These are phyloP conservation scores for Aspergillus cristatus DNA, from an alignment of 495 filamentous ascomycete genomes.

Conservation along the genomic window DNA sequence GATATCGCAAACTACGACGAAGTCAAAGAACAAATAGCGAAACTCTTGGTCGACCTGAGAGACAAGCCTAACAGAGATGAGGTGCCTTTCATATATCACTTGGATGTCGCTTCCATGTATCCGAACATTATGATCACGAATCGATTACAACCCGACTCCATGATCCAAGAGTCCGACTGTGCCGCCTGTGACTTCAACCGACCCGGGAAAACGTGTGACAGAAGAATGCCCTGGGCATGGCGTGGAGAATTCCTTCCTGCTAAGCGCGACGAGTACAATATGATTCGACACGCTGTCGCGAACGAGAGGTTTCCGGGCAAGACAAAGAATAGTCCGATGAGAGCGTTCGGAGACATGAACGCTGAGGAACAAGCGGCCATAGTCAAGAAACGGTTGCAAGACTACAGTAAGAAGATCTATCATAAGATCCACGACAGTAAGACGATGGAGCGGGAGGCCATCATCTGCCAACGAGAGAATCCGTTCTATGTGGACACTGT, in stretches of 20 bases:
- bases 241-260: slow-evolving; percentile 95
- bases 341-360: slow-evolving; percentile 72
- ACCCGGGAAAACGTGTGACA: slow-evolving; percentile 94
- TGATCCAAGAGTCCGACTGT: slow-evolving; percentile 93
- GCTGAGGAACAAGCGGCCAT: slow-evolving; percentile 74
- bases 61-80: slow-evolving; percentile 73
- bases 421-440: slow-evolving; percentile 97
- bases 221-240: slow-evolving; percentile 95
- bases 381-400: slow-evolving; percentile 78
- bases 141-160: slow-evolving; percentile 91
- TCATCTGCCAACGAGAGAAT: slow-evolving; percentile 97
- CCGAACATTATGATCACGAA: slow-evolving; percentile 99
- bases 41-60: slow-evolving; percentile 64
- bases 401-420: slow-evolving; percentile 98
- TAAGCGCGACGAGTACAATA: slow-evolving; percentile 97
- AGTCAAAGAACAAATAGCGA: slow-evolving; percentile 73
- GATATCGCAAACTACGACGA: slow-evolving; percentile 92
- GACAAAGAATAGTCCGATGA: slow-evolving; percentile 54
- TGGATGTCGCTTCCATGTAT: slow-evolving; percentile 99
- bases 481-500: slow-evolving; percentile 98
- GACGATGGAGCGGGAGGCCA: slow-evolving; percentile 88
- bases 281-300: slow-evolving; percentile 88
- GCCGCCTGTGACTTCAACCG: slow-evolving; percentile 98
- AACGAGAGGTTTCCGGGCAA: slow-evolving; percentile 85
- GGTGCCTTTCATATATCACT: slow-evolving; percentile 88